Conservation (phyloP, 2,329 filamentous ascomycete species). For the Sporothrix pallida region DNA sequence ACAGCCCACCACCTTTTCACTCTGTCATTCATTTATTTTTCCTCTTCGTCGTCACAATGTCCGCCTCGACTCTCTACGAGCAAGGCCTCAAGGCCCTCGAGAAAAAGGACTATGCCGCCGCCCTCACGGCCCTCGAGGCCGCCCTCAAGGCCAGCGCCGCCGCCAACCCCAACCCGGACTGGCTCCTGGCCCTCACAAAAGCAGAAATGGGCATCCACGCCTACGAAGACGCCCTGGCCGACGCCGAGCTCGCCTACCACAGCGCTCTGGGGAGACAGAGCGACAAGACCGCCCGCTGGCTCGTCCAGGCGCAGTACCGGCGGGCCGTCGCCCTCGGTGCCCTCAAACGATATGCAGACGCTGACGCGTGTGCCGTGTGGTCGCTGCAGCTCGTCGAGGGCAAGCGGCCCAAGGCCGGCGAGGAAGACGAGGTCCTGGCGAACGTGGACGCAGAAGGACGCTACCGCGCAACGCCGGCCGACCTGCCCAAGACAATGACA, state of each 20-base stretch:
- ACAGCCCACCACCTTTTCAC: too few relatives aligned
- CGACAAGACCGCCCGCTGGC: slow-evolving; percentile 1
- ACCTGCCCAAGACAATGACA: slow-evolving; percentile 41
- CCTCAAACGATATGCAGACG: slow-evolving; percentile 74
- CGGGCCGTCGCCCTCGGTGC: slow-evolving; percentile 76
- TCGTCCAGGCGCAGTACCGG: slow-evolving; percentile 77
- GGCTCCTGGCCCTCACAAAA: slow-evolving; percentile 78
- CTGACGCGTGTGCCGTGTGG: slow-evolving; percentile 71
- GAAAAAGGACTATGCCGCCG: slow-evolving; percentile 67
- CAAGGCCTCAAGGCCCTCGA: slow-evolving; percentile 70
- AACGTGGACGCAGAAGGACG: slow-evolving; percentile 54
- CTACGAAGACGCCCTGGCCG: slow-evolving; percentile 73
- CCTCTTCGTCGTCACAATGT: slow-evolving; percentile 52
- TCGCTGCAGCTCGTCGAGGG: slow-evolving; percentile 52
- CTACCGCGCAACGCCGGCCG: slow-evolving; percentile 51
- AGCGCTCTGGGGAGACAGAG: slow-evolving; percentile 69
- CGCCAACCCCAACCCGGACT: slow-evolving; percentile 57
- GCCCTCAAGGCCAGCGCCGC: slow-evolving; percentile 71
- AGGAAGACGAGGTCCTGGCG: slow-evolving; percentile 40
- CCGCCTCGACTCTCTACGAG: slow-evolving; percentile 54
- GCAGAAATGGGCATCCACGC: slow-evolving; percentile 57
- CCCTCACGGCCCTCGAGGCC: slow-evolving; percentile 69
- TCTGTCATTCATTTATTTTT: too few relatives aligned
- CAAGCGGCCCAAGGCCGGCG: slow-evolving; percentile 46
- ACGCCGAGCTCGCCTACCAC: slow-evolving; percentile 70